Percentiles rank a stretch among this genome's conserved stretches.
Conservation (phyloP, 2,329 filamentous ascomycete genomes). For the Colletotrichum sp. region DNA sequence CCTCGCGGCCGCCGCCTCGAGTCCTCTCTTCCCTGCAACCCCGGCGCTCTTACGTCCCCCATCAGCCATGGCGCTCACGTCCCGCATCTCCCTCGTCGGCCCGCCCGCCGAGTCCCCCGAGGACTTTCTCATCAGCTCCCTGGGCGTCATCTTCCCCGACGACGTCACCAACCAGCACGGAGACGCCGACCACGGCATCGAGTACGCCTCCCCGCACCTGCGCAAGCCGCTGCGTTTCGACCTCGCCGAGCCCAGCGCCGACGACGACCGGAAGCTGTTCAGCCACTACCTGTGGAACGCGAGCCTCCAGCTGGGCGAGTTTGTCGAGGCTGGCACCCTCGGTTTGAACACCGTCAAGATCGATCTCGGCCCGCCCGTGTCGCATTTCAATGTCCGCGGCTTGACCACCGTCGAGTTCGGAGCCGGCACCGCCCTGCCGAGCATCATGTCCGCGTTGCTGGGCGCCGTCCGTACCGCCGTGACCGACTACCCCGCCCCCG, state of each 20-base stretch:
- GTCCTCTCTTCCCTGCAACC: background rate
- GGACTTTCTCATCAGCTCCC: conserved; percentile 63
- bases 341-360: conserved; percentile 17
- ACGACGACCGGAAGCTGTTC: conserved; percentile 65
- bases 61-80: conserved; percentile 48
- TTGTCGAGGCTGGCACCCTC: conserved; percentile 56
- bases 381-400: conserved; percentile 52
- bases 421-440: conserved; percentile 65
- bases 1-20: background rate
- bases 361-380: conserved; percentile 12
- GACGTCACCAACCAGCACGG: conserved; percentile 72
- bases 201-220: conserved; percentile 62
- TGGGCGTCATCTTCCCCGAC: conserved; percentile 71
- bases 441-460: conserved; percentile 52
- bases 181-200: conserved; percentile 60
- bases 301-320: conserved; percentile 58
- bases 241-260: conserved; percentile 52
- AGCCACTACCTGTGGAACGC: conserved; percentile 80
- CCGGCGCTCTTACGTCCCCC: background rate
- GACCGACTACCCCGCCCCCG: conserved; percentile 71
- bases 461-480: conserved; percentile 59
- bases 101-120: conserved; percentile 51
- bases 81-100: conserved; percentile 46
- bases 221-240: conserved; percentile 48
- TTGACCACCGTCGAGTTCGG: conserved; percentile 68